Percentiles rank a stretch among this genome's conserved stretches.
phyloP scores from a whole-genome alignment of 129 eudicot species.

The Apium graveolens region DNA sequence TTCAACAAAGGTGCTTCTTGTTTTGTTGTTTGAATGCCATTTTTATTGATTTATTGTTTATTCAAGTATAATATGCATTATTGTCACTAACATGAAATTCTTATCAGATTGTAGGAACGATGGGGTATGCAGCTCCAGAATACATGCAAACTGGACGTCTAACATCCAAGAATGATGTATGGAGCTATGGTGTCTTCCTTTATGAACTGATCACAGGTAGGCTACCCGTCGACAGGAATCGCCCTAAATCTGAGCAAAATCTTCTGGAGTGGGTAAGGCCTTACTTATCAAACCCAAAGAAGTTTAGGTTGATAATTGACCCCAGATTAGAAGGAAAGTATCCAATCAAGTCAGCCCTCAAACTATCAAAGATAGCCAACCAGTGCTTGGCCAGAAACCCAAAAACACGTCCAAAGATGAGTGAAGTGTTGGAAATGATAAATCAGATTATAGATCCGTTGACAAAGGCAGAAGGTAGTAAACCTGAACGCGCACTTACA shows the following conservation, averaged over 20 bases:
- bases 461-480: conserved; percentile 16
- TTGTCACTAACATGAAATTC: conserved; percentile 5
- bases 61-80: not conserved
- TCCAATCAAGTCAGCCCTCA: conserved; percentile 43
- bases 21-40: not conserved
- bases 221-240: conserved; percentile 60
- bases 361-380: conserved; percentile 55
- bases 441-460: conserved; percentile 30
- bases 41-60: not conserved
- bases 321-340: conserved; percentile 48
- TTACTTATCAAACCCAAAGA: conserved; percentile 41
- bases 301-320: conserved; percentile 56
- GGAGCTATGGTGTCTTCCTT: conserved; percentile 78
- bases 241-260: conserved; percentile 61
- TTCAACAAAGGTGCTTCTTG: not conserved
- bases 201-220: conserved; percentile 78
- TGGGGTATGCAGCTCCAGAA: conserved; percentile 84
- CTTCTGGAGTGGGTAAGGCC: conserved; percentile 82
- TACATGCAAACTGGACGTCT: conserved; percentile 71
- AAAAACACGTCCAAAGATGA: conserved; percentile 67
- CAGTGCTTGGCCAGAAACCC: conserved; percentile 55
- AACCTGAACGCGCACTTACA: conserved; percentile 21
- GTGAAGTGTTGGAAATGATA: conserved; percentile 68
- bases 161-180: conserved; percentile 61
- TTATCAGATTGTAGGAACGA: conserved; percentile 66